Evolutionary conservation across 2,329 filamentous ascomycete species (phyloP).

Genomic region (Ophiostoma triangulosporum): DNA sequence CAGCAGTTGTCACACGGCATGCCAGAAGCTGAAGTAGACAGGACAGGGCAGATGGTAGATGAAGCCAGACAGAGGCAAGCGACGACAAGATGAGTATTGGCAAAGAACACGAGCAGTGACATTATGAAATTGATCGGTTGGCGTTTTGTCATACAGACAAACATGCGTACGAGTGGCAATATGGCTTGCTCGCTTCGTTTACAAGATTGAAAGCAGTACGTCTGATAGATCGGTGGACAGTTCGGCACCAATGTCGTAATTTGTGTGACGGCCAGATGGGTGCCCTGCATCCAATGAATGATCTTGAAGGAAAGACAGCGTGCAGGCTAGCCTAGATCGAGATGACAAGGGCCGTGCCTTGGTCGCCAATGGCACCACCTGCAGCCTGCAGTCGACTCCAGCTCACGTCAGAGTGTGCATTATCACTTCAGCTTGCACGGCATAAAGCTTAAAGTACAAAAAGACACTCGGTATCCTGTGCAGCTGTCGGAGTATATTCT

Average conservation of each 20-base stretch:
- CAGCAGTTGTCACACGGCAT: slow-evolving; percentile 1
- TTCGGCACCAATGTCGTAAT: background rate
- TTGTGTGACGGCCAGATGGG: background rate
- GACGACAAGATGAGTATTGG: background rate
- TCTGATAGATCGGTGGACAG: background rate
- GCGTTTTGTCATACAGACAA: background rate
- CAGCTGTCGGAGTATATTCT: too few relatives aligned
- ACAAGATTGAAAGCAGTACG: background rate
- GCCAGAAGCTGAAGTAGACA: background rate
- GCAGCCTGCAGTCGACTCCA: too few relatives aligned
- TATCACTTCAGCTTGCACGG: too few relatives aligned
- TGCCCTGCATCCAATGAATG: too few relatives aligned
- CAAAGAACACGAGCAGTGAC: background rate
- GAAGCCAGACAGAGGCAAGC: background rate
- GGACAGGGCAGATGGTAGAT: background rate
- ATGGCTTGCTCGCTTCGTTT: background rate
- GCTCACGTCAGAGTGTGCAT: too few relatives aligned
- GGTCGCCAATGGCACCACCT: too few relatives aligned
- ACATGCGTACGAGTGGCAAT: background rate
- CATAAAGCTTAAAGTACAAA: too few relatives aligned
- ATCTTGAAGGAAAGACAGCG: too few relatives aligned
- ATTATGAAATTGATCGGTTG: background rate
- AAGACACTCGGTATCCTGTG: too few relatives aligned
- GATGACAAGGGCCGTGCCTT: too few relatives aligned
- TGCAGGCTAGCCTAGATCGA: too few relatives aligned